Conservation (phyloP, 164 flowering plant genomes). For the Liquidambar formosana region DNA sequence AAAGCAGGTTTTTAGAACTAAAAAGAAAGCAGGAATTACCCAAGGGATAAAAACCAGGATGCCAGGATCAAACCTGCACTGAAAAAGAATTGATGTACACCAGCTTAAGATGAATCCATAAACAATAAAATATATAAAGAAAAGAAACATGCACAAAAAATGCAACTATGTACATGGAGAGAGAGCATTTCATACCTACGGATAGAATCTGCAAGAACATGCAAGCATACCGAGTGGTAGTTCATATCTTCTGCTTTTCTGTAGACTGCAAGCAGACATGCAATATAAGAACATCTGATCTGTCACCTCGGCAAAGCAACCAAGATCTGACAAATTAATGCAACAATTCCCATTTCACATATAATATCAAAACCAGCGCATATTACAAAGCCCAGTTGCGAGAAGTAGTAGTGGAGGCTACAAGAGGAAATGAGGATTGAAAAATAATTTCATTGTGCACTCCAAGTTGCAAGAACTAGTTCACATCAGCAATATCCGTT, state of each 20-base stretch:
- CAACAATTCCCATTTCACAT: too few relatives aligned
- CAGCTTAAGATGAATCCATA: conserved; percentile 21
- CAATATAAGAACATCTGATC: conserved; percentile 8
- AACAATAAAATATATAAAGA: background rate
- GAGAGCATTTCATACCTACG: conserved; percentile 62
- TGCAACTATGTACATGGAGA: background rate
- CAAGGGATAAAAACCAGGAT: conserved; percentile 85
- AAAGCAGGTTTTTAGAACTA: background rate
- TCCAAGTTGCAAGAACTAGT: background rate
- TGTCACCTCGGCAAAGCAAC: too few relatives aligned
- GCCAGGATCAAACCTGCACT: conserved; percentile 98
- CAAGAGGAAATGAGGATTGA: too few relatives aligned
- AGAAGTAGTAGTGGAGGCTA: too few relatives aligned
- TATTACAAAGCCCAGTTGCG: too few relatives aligned
- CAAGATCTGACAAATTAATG: too few relatives aligned
- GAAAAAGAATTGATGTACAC: conserved; percentile 32
- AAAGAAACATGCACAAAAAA: background rate
- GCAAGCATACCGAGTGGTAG: conserved; percentile 90
- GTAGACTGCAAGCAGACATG: conserved; percentile 54
- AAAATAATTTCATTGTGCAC: too few relatives aligned
- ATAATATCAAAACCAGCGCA: too few relatives aligned
- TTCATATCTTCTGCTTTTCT: conserved; percentile 98
- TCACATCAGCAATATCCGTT: background rate
- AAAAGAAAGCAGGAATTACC: conserved; percentile 46
- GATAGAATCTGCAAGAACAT: conserved; percentile 97